A percentile compares a stretch with the other conserved stretches of the same genome.
Conservation (phyloP, 139 green algal genomes). For the Ulvella scutata region DNA sequence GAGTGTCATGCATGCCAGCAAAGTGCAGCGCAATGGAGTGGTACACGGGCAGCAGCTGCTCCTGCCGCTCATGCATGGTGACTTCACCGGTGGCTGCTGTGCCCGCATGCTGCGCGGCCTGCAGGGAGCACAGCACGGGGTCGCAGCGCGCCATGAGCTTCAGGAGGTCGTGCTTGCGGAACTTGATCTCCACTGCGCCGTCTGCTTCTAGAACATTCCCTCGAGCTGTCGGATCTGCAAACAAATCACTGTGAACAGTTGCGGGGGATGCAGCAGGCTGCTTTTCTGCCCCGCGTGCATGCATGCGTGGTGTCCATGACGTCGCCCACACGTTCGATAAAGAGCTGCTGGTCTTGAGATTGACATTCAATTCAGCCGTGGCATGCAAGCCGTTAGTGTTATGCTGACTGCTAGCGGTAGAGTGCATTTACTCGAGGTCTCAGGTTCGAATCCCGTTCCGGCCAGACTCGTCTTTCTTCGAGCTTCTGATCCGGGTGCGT, state of each 20-base stretch:
- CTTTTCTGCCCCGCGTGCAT: background rate
- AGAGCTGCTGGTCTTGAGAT: no score
- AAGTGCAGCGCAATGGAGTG: constrained; percentile 67
- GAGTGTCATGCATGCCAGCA: constrained; percentile 96
- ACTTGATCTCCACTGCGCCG: constrained; percentile 98
- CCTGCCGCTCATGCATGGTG: constrained; percentile 43
- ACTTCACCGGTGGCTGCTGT: constrained; percentile 8
- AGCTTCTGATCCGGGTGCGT: no score
- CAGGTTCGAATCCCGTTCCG: no score
- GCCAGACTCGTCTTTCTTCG: no score
- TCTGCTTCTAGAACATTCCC: constrained; percentile 93
- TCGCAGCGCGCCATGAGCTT: constrained; percentile 64
- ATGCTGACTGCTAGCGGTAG: no score
- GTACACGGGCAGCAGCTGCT: constrained; percentile 72
- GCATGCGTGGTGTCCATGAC: no score
- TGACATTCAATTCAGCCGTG: no score
- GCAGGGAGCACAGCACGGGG: background rate
- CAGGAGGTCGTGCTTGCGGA: constrained; percentile 60
- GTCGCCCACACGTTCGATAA: no score
- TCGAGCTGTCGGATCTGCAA: constrained; percentile 39
- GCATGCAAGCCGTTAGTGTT: no score
- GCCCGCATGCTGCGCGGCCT: constrained; percentile 1
- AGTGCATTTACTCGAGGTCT: no score
- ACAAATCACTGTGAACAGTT: no score
- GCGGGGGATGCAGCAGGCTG: background rate